Evolutionary conservation across 345 rosid species (phyloP).

Genomic region (Litchi chinensis): DNA sequence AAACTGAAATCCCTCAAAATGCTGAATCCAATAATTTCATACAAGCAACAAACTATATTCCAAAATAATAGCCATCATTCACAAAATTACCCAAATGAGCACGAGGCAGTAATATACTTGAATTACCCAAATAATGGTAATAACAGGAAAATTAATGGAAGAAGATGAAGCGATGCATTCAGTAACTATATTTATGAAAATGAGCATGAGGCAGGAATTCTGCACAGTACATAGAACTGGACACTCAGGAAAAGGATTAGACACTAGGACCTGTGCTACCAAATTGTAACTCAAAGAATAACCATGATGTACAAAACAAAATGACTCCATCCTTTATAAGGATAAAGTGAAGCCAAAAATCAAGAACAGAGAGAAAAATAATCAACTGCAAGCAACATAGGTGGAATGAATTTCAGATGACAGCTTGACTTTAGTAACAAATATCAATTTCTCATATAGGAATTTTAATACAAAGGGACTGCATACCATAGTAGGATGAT

Average conservation of each 20-base stretch:
- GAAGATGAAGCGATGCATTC: not conserved
- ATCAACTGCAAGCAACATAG: not conserved
- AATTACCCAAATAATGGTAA: not conserved
- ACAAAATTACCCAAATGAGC: not conserved
- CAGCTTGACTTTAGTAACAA: not conserved
- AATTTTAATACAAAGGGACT: slow-evolving; percentile 1
- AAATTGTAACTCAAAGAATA: not conserved
- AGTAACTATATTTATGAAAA: not conserved
- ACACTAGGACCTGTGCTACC: not conserved
- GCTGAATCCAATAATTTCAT: not conserved
- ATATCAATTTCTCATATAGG: not conserved
- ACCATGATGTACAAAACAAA: not conserved
- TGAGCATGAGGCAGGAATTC: not conserved
- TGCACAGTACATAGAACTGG: not conserved
- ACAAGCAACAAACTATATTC: not conserved
- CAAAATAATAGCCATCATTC: not conserved
- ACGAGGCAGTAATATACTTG: not conserved
- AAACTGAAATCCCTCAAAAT: not conserved
- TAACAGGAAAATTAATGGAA: not conserved
- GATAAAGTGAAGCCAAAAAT: not conserved
- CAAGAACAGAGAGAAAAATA: not conserved
- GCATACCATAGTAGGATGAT: slow-evolving; percentile 67
- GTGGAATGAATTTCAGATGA: not conserved
- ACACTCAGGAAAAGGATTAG: not conserved
- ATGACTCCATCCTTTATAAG: not conserved